These are phyloP conservation scores for Colletotrichum ledebouriae DNA, from an alignment of 2,329 filamentous ascomycete genomes.

Conservation along the genomic window DNA sequence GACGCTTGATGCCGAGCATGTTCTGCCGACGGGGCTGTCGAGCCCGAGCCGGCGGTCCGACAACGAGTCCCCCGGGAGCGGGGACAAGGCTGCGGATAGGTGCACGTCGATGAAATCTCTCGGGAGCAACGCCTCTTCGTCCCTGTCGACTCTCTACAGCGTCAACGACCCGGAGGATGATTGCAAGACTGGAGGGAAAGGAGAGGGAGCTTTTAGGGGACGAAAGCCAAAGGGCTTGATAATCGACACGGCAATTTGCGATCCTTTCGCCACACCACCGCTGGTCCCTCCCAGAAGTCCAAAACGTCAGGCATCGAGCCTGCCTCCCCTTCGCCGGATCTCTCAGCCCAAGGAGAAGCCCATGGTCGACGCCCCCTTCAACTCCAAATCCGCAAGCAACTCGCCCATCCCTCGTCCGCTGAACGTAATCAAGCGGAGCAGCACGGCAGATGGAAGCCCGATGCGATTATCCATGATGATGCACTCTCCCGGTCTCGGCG, in stretches of 20 bases:
- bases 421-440: constrained; percentile 13
- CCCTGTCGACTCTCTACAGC: constrained; percentile 70
- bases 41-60: constrained; percentile 59
- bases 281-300: constrained; percentile 27
- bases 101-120: constrained; percentile 47
- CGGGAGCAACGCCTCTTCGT: constrained; percentile 63
- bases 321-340: constrained; percentile 12
- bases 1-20: constrained; percentile 51
- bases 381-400: constrained; percentile 21
- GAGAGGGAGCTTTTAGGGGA: neutral
- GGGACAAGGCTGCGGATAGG: constrained; percentile 33
- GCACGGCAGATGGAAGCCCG: neutral
- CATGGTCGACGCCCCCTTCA: constrained; percentile 5
- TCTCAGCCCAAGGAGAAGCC: constrained; percentile 1
- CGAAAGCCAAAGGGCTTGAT: constrained; percentile 22
- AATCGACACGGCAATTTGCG: constrained; percentile 40
- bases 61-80: constrained; percentile 43
- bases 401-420: constrained; percentile 33
- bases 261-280: constrained; percentile 37
- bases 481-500: constrained; percentile 3
- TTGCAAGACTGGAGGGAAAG: constrained; percentile 12
- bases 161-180: constrained; percentile 62
- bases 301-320: constrained; percentile 15
- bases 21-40: constrained; percentile 52
- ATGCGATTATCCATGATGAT: constrained; percentile 28